Percentiles rank a stretch among this genome's conserved stretches.
Conservation (phyloP, 2,329 filamentous ascomycete genomes). For the Ophiostoma quercus region DNA sequence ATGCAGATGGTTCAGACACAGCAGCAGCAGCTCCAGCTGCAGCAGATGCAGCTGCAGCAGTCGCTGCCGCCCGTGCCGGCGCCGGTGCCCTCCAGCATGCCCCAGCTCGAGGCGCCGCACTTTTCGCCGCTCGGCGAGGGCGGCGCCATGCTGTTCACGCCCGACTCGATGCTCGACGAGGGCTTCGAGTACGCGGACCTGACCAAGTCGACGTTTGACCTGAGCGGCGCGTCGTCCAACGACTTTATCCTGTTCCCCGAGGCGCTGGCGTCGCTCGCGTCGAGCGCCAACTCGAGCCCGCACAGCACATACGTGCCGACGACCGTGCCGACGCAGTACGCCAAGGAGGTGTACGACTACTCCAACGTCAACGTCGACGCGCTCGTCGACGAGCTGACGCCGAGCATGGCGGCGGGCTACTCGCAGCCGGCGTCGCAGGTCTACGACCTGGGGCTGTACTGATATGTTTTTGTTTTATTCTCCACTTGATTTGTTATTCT, state of each 20-base stretch:
- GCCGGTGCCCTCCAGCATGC: background rate
- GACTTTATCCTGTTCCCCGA: slow-evolving; percentile 61
- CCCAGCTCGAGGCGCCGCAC: slow-evolving; percentile 36
- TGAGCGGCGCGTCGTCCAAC: slow-evolving; percentile 34
- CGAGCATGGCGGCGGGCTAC: slow-evolving; percentile 46
- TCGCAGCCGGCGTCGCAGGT: slow-evolving; percentile 50
- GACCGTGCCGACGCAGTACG: slow-evolving; percentile 19
- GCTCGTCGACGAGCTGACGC: slow-evolving; percentile 47
- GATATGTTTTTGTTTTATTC: background rate
- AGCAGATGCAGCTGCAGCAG: slow-evolving; percentile 17
- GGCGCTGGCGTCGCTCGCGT: slow-evolving; percentile 31
- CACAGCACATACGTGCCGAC: background rate
- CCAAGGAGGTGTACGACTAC: slow-evolving; percentile 30
- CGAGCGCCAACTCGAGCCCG: slow-evolving; percentile 8
- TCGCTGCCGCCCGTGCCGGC: slow-evolving; percentile 10
- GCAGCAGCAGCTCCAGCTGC: background rate
- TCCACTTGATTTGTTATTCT: background rate
- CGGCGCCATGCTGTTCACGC: slow-evolving; percentile 64
- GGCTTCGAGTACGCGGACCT: slow-evolving; percentile 50
- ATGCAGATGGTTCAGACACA: slow-evolving; percentile 18
- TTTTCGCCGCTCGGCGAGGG: slow-evolving; percentile 61
- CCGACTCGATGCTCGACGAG: slow-evolving; percentile 57
- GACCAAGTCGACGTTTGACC: slow-evolving; percentile 33
- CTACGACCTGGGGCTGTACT: slow-evolving; percentile 42
- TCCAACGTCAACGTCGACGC: slow-evolving; percentile 38